Base-by-base conservation (phyloP, 768 basidiomycete species). In the Tulasnella sp. region DNA sequence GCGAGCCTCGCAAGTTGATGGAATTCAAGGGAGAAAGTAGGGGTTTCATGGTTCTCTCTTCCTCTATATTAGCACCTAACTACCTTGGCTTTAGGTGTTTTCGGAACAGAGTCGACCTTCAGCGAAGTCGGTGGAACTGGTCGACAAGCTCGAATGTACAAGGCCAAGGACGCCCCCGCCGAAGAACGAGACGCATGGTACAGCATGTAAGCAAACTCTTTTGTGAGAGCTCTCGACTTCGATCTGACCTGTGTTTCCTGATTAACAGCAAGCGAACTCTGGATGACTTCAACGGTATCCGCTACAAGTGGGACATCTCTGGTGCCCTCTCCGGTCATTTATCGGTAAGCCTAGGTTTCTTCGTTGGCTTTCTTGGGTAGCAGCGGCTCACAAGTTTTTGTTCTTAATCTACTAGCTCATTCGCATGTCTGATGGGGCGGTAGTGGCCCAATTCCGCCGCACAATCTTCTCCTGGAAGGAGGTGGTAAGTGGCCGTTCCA, bases 181-280 rank as follows among this genome's bases (percentile, higher is more conserved):
- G n/a, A 67, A 32, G 61, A 67, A 32, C 61, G 71, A 26, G 71
- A 72, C 42, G 37, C 71, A 13, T 72, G 71, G 71, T 72, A 72
- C 42, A 35, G 32, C 37, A 29, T 72, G 71, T 67, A 67, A 29
- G 2, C 35, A 29, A 5, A 3, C 11, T 10, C 18, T 67, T n/a
- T n/a, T n/a, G n/a, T 13, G 23, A 35, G 6, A 29, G 29, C 4
- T 67, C 61, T 9, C 10, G 16, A 5, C 29, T 67, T 67, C 29
- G 5, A 57, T 35, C 61, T 29, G 29, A 35, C 61, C 35, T 11
- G 32, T 13, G 6, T 67, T 10, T 5, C n/a, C 51, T 5, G 32
- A 15, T 11, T 13, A 26, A 67, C 61, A 67, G 61, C 35, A 26
- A 29, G 2, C 61, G 61, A 67, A 67, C 61, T 35, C 32, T 67